These are phyloP conservation scores for Dendrobium huoshanense DNA, from an alignment of 106 monocot species.

Conservation along the genomic window DNA sequence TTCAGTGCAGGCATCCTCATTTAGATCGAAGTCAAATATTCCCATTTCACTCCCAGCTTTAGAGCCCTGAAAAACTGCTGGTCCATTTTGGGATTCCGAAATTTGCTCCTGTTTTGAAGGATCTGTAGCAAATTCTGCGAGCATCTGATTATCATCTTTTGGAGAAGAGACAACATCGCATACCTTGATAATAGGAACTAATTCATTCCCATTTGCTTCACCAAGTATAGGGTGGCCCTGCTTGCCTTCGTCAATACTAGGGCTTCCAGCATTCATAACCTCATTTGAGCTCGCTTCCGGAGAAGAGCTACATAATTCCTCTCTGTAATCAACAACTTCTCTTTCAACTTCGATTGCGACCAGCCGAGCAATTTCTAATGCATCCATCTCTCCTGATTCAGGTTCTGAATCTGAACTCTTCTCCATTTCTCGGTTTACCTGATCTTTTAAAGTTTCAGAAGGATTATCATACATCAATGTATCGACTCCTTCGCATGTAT, in stretches of 20 bases:
- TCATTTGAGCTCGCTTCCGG: conserved; percentile 33
- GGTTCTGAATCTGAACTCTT: conserved; percentile 25
- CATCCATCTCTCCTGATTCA: conserved; percentile 60
- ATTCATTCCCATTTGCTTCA: conserved; percentile 12
- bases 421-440: background rate
- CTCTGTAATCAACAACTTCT: conserved; percentile 73
- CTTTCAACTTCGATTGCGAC: conserved; percentile 73
- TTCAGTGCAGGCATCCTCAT: conserved; percentile 45
- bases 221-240: conserved; percentile 1
- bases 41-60: conserved; percentile 2
- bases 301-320: conserved; percentile 44
- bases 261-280: background rate
- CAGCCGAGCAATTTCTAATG: conserved; percentile 59
- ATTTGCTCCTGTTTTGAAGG: conserved; percentile 10
- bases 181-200: conserved; percentile 10
- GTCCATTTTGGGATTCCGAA: conserved; percentile 1
- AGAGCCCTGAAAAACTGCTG: conserved; percentile 12
- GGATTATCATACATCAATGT: background rate
- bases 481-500: background rate
- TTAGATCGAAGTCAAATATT: conserved; percentile 57
- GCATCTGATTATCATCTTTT: conserved; percentile 16
- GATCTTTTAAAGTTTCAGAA: background rate
- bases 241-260: conserved; percentile 2
- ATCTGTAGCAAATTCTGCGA: background rate
- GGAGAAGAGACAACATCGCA: conserved; percentile 21